Evolutionary conservation across 495 filamentous ascomycete species (phyloP).

Genomic region (Amphirosellinia nigrospora): DNA sequence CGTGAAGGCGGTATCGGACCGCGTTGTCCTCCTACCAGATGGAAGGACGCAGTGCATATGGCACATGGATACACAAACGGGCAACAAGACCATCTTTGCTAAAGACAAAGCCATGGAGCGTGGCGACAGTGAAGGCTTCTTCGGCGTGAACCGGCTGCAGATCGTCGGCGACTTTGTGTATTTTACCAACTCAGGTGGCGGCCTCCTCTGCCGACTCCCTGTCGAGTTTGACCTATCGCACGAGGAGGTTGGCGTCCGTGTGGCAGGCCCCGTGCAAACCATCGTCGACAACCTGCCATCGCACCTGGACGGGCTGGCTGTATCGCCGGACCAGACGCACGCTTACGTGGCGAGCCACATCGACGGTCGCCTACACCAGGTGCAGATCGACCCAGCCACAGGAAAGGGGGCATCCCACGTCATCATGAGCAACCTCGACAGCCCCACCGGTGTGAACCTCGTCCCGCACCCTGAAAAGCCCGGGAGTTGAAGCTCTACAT

Average conservation of each 20-base stretch:
- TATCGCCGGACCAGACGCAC: slow-evolving; percentile 33
- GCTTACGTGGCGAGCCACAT: slow-evolving; percentile 39
- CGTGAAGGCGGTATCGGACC: slow-evolving; percentile 30
- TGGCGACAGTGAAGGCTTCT: slow-evolving; percentile 29
- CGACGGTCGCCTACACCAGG: slow-evolving; percentile 35
- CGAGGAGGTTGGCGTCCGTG: slow-evolving; percentile 31
- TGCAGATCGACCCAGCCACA: slow-evolving; percentile 34
- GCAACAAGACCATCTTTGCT: slow-evolving; percentile 25
- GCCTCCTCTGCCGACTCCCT: slow-evolving; percentile 36
- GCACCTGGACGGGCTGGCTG: slow-evolving; percentile 37
- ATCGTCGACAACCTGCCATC: slow-evolving; percentile 30
- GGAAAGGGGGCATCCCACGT: slow-evolving; percentile 29
- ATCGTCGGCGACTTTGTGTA: slow-evolving; percentile 33
- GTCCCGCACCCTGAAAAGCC: slow-evolving; percentile 23
- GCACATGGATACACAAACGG: slow-evolving; percentile 36
- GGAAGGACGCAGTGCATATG: slow-evolving; percentile 34
- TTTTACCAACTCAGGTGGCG: slow-evolving; percentile 40
- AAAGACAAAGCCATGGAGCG: slow-evolving; percentile 36
- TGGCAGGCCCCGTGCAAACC: slow-evolving; percentile 31
- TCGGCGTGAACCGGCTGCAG: slow-evolving; percentile 37
- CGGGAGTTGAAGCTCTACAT: slow-evolving; percentile 34
- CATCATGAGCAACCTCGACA: slow-evolving; percentile 34
- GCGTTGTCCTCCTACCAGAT: slow-evolving; percentile 35
- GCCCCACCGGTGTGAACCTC: slow-evolving; percentile 37
- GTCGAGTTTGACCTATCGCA: slow-evolving; percentile 30